Conservation (phyloP, 2,329 filamentous ascomycete genomes). For the Fusarium decemcellulare region DNA sequence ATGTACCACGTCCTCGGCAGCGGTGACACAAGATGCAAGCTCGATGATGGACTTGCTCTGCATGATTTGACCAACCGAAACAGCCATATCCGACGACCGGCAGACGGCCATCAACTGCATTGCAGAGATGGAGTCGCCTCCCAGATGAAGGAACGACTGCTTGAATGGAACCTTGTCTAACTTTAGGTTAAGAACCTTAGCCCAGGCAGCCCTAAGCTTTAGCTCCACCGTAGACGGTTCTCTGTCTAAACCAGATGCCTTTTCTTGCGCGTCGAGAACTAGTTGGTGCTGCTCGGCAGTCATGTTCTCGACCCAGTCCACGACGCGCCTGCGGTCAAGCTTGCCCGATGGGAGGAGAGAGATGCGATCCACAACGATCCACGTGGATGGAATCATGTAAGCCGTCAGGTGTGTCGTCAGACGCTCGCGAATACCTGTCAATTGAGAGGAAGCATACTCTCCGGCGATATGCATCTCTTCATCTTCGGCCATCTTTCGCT, state of each 20-base stretch:
- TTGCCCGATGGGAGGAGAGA: conserved; percentile 33
- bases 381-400: conserved; percentile 38
- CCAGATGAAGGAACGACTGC: conserved; percentile 34
- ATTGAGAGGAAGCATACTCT: not conserved
- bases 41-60: conserved; percentile 39
- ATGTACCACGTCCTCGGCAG: not conserved
- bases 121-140: conserved; percentile 40
- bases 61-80: conserved; percentile 39
- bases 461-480: conserved; percentile 2
- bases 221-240: conserved; percentile 17
- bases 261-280: conserved; percentile 20
- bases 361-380: conserved; percentile 25
- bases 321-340: conserved; percentile 19
- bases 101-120: conserved; percentile 42
- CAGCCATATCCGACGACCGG: conserved; percentile 26
- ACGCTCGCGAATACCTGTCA: conserved; percentile 21
- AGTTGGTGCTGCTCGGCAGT: conserved; percentile 12
- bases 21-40: conserved; percentile 26
- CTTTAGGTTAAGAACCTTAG: conserved; percentile 21
- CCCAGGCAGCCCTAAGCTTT: conserved; percentile 29
- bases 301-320: conserved; percentile 25
- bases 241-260: conserved; percentile 17
- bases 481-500: not conserved
- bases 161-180: conserved; percentile 25
- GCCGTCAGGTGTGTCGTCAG: conserved; percentile 18